Evolutionary conservation across 1,139 yeast genomes (phyloP).

Genomic region (Hansenula anomala): DNA sequence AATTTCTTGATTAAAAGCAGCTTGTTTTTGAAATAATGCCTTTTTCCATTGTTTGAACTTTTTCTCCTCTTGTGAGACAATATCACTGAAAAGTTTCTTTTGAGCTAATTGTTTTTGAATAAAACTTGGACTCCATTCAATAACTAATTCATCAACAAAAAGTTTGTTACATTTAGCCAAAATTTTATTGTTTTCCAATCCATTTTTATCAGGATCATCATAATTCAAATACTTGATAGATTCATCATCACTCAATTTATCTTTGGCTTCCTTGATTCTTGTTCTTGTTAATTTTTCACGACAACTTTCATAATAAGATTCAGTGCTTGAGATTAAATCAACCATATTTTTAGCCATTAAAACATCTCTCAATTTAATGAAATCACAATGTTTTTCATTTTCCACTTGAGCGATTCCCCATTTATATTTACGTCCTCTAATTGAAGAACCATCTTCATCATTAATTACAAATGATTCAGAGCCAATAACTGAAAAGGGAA

Average conservation of each 20-base stretch:
- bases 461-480: conserved; percentile 33
- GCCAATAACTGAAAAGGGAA: conserved; percentile 63
- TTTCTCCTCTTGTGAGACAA: conserved; percentile 49
- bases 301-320: conserved; percentile 50
- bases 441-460: conserved; percentile 30
- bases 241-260: conserved; percentile 23
- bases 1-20: conserved; percentile 50
- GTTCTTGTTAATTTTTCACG: conserved; percentile 39
- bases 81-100: conserved; percentile 42
- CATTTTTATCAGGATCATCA: conserved; percentile 26
- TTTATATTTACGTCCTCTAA: conserved; percentile 60
- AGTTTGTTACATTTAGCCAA: conserved; percentile 36
- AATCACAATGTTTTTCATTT: conserved; percentile 60
- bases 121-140: conserved; percentile 45
- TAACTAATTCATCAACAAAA: conserved; percentile 34
- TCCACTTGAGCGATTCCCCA: conserved; percentile 80
- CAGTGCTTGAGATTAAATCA: conserved; percentile 55
- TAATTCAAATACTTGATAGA: conserved; percentile 20
- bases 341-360: conserved; percentile 51
- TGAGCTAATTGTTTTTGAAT: conserved; percentile 40
- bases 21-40: conserved; percentile 53
- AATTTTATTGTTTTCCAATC: conserved; percentile 29
- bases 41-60: conserved; percentile 65
- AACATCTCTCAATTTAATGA: conserved; percentile 44
- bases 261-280: conserved; percentile 30